These are phyloP conservation scores for Kodamaea kakaduensis DNA, from an alignment of 805 yeast species.

Conservation along the genomic window DNA sequence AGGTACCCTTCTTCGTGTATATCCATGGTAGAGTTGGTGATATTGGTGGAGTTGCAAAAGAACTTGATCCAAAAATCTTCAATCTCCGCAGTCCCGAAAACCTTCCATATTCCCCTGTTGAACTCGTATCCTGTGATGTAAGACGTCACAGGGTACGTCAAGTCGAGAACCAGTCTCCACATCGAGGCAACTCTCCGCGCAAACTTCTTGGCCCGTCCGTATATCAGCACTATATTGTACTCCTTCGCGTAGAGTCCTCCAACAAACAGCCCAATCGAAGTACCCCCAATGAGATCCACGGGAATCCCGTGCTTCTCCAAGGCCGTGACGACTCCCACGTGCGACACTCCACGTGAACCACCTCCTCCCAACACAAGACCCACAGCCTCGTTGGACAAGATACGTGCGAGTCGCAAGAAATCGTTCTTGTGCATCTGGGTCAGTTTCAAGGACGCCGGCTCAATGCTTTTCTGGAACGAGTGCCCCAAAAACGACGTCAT, in stretches of 20 bases:
- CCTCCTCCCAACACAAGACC: constrained; percentile 97
- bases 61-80: constrained; percentile 95
- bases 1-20: constrained; percentile 89
- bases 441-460: constrained; percentile 22
- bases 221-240: constrained; percentile 84
- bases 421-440: constrained; percentile 72
- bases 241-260: constrained; percentile 95
- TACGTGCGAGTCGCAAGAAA: constrained; percentile 82
- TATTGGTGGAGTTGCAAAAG: constrained; percentile 89
- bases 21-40: constrained; percentile 93
- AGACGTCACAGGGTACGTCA: constrained; percentile 91
- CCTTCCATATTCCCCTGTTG: constrained; percentile 96
- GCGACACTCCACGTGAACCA: constrained; percentile 93
- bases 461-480: constrained; percentile 20
- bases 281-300: constrained; percentile 90
- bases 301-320: constrained; percentile 91
- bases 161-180: constrained; percentile 81
- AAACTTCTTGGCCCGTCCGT: constrained; percentile 85
- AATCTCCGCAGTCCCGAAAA: constrained; percentile 85
- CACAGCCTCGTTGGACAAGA: constrained; percentile 87
- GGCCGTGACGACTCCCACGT: constrained; percentile 86
- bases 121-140: constrained; percentile 97
- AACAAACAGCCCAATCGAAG: constrained; percentile 92
- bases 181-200: constrained; percentile 74
- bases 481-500: constrained; percentile 23